Evolutionary conservation across 371 early-diverging fungal species (phyloP).

Genomic region (Synchytrium microbalum): DNA sequence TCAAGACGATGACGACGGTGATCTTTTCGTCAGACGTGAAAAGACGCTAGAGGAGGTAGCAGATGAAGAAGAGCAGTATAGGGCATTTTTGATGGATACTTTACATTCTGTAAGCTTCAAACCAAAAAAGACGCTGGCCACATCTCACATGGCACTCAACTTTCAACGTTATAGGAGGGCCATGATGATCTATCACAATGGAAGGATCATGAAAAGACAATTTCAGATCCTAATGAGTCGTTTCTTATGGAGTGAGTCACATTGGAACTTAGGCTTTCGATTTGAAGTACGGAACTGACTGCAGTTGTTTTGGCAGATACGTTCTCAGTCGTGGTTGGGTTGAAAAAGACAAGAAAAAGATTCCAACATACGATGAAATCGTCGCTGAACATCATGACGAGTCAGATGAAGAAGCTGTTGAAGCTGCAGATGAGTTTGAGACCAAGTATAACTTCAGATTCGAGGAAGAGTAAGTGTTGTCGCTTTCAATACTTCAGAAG

Average conservation of each 20-base stretch:
- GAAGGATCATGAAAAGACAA: conserved; percentile 14
- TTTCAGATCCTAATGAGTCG: conserved; percentile 57
- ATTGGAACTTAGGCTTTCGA: too few species aligned
- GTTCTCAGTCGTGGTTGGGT: conserved; percentile 92
- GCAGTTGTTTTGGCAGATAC: conserved; percentile 34
- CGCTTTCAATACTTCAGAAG: background rate
- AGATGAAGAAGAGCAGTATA: conserved; percentile 77
- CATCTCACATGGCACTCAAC: background rate
- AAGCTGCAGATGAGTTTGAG: conserved; percentile 81
- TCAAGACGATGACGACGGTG: conserved; percentile 51
- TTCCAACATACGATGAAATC: conserved; percentile 57
- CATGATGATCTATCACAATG: conserved; percentile 53
- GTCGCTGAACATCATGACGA: conserved; percentile 55
- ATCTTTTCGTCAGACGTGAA: conserved; percentile 33
- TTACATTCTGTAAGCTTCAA: conserved; percentile 39
- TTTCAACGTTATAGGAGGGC: conserved; percentile 21
- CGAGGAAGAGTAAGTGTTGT: conserved; percentile 63
- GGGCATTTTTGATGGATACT: conserved; percentile 68
- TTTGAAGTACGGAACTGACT: background rate
- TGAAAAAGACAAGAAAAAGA: conserved; percentile 54
- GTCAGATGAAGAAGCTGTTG: conserved; percentile 40
- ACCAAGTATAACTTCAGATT: conserved; percentile 85
- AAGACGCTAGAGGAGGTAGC: conserved; percentile 65
- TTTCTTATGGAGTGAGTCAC: conserved; percentile 80
- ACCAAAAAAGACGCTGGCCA: background rate